Evolutionary conservation across 768 basidiomycete species (phyloP).

Genomic region (Termitomyces heimii): DNA sequence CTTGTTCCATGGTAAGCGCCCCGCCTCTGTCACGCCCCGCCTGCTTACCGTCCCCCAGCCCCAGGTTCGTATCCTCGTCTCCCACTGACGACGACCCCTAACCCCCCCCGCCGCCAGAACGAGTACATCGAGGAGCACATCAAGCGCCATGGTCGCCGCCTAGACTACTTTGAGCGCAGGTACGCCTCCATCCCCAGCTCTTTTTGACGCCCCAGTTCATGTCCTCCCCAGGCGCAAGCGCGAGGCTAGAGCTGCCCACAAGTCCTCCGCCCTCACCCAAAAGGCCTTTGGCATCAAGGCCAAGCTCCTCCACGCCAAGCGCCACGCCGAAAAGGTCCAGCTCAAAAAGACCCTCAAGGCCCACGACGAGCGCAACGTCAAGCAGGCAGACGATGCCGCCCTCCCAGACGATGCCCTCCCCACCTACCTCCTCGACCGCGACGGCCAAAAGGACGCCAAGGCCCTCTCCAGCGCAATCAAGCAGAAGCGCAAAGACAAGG

Average conservation of each 20-base stretch:
- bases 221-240: slow-evolving; percentile 64
- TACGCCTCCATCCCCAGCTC: slow-evolving; percentile 36
- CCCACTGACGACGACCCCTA: no score
- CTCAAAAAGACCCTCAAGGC: slow-evolving; percentile 99
- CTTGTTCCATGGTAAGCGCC: slow-evolving; percentile 36
- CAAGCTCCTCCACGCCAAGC: slow-evolving; percentile 94
- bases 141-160: slow-evolving; percentile 90
- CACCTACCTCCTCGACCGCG: slow-evolving; percentile 93
- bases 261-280: slow-evolving; percentile 79
- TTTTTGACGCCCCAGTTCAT: no score
- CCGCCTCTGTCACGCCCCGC: neutral
- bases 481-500: slow-evolving; percentile 98
- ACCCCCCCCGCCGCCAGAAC: slow-evolving; percentile 51
- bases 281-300: slow-evolving; percentile 96
- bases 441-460: slow-evolving; percentile 98
- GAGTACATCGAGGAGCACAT: slow-evolving; percentile 99
- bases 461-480: slow-evolving; percentile 94
- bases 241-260: slow-evolving; percentile 73
- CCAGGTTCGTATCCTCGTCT: slow-evolving; percentile 41
- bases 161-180: slow-evolving; percentile 96
- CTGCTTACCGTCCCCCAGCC: slow-evolving; percentile 36
- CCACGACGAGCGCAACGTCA: slow-evolving; percentile 98
- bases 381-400: slow-evolving; percentile 80
- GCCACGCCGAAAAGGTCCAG: slow-evolving; percentile 96
- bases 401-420: slow-evolving; percentile 90